phyloP scores from a whole-genome alignment of 2,329 filamentous ascomycete species.

The Nakataea oryzae region DNA sequence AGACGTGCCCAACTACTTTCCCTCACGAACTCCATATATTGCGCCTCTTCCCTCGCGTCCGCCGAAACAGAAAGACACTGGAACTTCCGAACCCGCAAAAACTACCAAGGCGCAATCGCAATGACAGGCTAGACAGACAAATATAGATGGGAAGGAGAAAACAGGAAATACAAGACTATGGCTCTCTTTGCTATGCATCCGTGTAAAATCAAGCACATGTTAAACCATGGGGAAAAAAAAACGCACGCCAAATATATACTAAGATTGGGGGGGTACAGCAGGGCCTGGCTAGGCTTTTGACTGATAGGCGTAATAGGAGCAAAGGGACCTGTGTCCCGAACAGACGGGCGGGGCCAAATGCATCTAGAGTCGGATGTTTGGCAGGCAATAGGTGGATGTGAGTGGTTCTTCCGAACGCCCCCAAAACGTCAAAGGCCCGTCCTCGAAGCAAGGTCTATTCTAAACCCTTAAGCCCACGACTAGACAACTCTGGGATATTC shows the following conservation, averaged over 20 bases:
- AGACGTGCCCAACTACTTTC: background rate
- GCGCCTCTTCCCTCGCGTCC: no score
- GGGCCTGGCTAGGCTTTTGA: no score
- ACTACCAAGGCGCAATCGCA: no score
- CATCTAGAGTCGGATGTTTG: background rate
- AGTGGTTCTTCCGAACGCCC: background rate
- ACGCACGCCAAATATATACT: background rate
- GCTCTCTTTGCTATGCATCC: background rate
- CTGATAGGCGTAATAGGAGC: background rate
- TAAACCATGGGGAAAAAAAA: background rate
- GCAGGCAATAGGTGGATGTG: background rate
- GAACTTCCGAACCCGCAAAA: background rate
- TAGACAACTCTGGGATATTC: no score
- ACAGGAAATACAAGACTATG: background rate
- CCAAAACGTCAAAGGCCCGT: background rate
- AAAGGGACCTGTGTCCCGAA: background rate
- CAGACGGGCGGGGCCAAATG: background rate
- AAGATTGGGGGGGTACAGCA: no score
- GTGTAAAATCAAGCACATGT: background rate
- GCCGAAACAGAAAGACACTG: background rate
- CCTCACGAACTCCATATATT: background rate
- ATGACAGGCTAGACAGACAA: no score
- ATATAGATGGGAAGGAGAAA: no score
- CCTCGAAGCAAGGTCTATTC: background rate
- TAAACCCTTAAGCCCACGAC: no score